Evolutionary conservation across 441 rosid species (phyloP).

Genomic region (Omphalea diandra): DNA sequence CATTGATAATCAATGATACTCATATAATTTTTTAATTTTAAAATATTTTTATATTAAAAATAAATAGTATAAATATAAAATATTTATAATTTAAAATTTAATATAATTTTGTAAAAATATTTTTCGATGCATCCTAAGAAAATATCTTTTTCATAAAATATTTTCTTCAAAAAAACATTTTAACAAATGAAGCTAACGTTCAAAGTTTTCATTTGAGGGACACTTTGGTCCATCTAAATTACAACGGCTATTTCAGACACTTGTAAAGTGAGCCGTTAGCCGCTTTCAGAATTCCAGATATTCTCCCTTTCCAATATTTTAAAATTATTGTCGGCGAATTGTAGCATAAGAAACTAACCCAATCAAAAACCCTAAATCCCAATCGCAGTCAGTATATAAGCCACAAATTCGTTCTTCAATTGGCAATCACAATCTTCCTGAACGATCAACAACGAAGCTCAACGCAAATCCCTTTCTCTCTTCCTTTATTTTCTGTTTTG

Average conservation of each 20-base stretch:
- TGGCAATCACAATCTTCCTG: background rate
- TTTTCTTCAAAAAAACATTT: too few relatives aligned
- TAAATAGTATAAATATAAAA: too few relatives aligned
- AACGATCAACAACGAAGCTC: background rate
- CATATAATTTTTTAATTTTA: too few relatives aligned
- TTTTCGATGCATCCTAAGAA: too few relatives aligned
- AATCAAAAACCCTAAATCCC: background rate
- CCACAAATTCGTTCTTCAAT: background rate
- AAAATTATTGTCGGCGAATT: background rate
- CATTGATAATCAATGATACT: too few relatives aligned
- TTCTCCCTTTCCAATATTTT: background rate
- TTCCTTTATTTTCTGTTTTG: background rate
- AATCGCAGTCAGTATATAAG: background rate
- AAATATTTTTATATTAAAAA: too few relatives aligned
- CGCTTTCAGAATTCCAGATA: slow-evolving; percentile 10
- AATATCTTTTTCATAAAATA: too few relatives aligned
- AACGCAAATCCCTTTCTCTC: background rate
- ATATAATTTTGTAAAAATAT: too few relatives aligned
- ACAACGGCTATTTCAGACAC: slow-evolving; percentile 23
- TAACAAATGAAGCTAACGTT: too few relatives aligned
- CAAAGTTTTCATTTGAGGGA: too few relatives aligned
- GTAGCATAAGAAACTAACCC: background rate
- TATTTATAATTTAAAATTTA: too few relatives aligned
- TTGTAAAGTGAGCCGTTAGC: slow-evolving; percentile 35
- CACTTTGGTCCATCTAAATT: slow-evolving; percentile 23